Percentiles rank a stretch among this genome's conserved stretches.
These are phyloP conservation scores for Coniochaeta hoffmannii DNA, from an alignment of 2,329 filamentous ascomycete genomes.

Conservation along the genomic window DNA sequence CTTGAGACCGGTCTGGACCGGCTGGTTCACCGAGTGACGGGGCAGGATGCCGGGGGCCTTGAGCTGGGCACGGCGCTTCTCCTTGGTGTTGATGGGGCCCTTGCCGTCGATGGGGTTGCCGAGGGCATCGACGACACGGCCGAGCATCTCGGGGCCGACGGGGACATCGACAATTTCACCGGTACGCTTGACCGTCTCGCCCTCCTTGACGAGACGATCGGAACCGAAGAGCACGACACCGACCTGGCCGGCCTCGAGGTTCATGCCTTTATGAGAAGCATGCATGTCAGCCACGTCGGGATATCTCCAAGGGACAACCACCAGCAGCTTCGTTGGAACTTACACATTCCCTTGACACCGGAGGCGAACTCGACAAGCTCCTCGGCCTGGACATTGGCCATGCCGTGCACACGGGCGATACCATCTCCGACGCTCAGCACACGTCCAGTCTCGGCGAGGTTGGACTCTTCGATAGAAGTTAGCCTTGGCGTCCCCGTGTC, in stretches of 20 bases:
- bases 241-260: constrained; percentile 99
- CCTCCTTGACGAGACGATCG: constrained; percentile 99
- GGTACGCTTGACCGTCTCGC: constrained; percentile 99
- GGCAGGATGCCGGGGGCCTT: constrained; percentile 99
- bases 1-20: constrained; percentile 99
- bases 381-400: constrained; percentile 99
- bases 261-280: constrained; percentile 99
- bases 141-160: constrained; percentile 86
- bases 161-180: constrained; percentile 98
- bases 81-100: constrained; percentile 86
- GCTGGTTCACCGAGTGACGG: constrained; percentile 94
- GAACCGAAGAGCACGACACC: constrained; percentile 99
- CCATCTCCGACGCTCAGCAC: constrained; percentile 99
- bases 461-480: constrained; percentile 53
- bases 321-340: too few species aligned
- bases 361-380: constrained; percentile 99
- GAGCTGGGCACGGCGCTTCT: constrained; percentile 93
- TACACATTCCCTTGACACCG: constrained; percentile 76
- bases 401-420: constrained; percentile 99
- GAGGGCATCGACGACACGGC: constrained; percentile 96
- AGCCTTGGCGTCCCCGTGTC: background rate
- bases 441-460: constrained; percentile 96
- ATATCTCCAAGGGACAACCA: too few species aligned
- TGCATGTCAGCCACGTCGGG: too few species aligned
- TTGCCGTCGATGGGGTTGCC: constrained; percentile 99